Base-by-base conservation (phyloP, 495 filamentous ascomycete species). In the Amphirosellinia nigrospora region DNA sequence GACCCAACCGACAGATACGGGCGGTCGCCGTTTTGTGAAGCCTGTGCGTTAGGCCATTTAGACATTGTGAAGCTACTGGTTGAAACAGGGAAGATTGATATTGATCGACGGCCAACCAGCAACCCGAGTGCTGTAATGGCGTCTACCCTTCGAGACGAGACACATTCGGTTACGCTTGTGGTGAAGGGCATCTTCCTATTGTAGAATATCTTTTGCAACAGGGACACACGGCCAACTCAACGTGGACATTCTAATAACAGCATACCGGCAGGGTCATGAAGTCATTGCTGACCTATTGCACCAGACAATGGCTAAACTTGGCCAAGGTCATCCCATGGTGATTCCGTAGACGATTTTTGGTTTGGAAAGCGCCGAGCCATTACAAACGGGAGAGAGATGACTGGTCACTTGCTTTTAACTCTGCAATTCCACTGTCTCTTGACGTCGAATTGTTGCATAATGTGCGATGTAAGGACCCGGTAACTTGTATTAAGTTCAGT, bases 161-260 rank as follows among this genome's bases (percentile, higher is more conserved):
- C 16, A 19, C 60, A 46, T 26, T 63, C 36, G 39, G 26, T 13
- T 63, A 46, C 10, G 60, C 60, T 32, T 63, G 60, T 32, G 6
- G 21, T 11, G 0, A 32, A 45, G 60, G 60, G 6, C 60, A 46
- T n/a, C n/a, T 46, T 16, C 6, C 38, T 11, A 15, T 63, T 19
- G 60, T 63, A 16, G 23, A 63, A 26, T 63, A 45, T 32, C 60
- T 63, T 21, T 26, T 63, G 39, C 39, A 63, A 46, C 60, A 46
- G 32, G 39, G 41, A 34, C 39, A 63, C 32, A 15, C 16, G 1
- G 34, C 19, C 28, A 15, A 2, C 34, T 63, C 19, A 11, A 0
- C 32, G 0, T 5, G 15, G 23, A 16, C 10, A n/a, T 46, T 6
- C 1, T 63, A n/a, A 7, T 0, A 36, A 11, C 1, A 28, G 58